Base-by-base conservation (phyloP, 2,329 filamentous ascomycete species). In the Chaetothyriales sp. region DNA sequence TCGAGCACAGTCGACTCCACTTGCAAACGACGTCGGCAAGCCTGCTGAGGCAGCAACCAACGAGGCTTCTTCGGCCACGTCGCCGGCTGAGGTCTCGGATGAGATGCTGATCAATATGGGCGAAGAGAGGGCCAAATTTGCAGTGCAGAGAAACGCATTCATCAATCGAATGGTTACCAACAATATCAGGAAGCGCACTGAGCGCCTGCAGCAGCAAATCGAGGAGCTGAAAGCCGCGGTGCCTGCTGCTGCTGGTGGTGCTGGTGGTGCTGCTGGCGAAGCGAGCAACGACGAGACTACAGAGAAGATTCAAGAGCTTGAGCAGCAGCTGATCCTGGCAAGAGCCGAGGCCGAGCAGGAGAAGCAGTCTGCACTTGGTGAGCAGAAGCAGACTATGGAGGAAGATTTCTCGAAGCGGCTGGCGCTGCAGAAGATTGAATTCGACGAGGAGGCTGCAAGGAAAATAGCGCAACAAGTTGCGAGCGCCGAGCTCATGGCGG, bases 401-500 rank as follows among this genome's bases (percentile, higher is more conserved):
- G 54, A 68, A 13, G 62, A 65, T n/a, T 50, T 70, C 46, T 65
- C 71, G 56, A 63, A 65, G 43, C 69, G 65, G 43, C 65, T 68
- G 18, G 63, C 59, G 28, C 66, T 67, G 20, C 80, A 83, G 63
- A 77, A 77, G 60, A 74, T 77, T 53, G 82, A 81, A 46, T 77
- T 60, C 43, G 55, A 59, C 18, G 59, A 67, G 50, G 66, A 70
- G 45, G 57, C 62, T 18, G 62, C 59, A 51, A 65, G 70, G 54
- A 74, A 73, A 56, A 58, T 63, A 44, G 54, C 56, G 48, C 54
- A 67, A 67, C 76, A 84, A 65, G 78, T 84, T 49, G 25, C 51
- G 20, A 58, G 56, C 43, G 58, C 58, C 1, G 55, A 59, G 43
- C 77, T 84, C 55, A 77, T 92, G 70, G 81, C 82, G 45, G 79